Base-by-base conservation (phyloP, 1,139 yeast species). In the Geotrichum carabidarum region DNA sequence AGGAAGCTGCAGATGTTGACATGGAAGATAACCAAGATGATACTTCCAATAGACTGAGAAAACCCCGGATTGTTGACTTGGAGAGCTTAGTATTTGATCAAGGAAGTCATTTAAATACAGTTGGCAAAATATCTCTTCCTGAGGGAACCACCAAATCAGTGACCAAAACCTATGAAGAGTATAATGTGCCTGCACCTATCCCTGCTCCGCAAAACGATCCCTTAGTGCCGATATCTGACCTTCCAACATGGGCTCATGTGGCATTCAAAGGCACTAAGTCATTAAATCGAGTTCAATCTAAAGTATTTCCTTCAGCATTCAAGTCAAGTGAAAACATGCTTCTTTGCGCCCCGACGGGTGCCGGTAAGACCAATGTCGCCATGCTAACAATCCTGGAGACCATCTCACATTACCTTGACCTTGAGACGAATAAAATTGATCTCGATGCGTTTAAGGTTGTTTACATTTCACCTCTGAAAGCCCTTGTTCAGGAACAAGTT, bases 311-410 rank as follows among this genome's bases (percentile, higher is more conserved):
- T 1, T 70, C 74, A 38, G 97, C 95, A 0, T 88, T 91, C 63
- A 69, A 78, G 8, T 71, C 79, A 0, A 94, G 87, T 64, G 79
- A 79, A 15, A 93, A 91, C 62, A 68, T 93, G 49, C 73, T 93
- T 18, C 74, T 93, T 62, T 91, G 98, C 78, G 98, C 99, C 0
- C 99, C 99, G 2, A 93, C 99, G 0, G 99, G 99, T 71, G 97
- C 97, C 2, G 99, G 99, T 73, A 93, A 93, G 68, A 93, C 99
- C 12, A 93, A 93, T 68, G 95, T 91, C 36, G 99, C 99, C 0
- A 78, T 93, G 81, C 72, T 93, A 55, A 75, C 96, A 0, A 78
- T 88, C 6, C 72, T 91, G 22, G 76, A 85, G 53, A 74, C 87
- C 0, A 69, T 90, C 31, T 74, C 80, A 0, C 79, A 84, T 51